Evolutionary conservation across 1,139 yeast genomes (phyloP).

Genomic region (Zygoascus meyerae): DNA sequence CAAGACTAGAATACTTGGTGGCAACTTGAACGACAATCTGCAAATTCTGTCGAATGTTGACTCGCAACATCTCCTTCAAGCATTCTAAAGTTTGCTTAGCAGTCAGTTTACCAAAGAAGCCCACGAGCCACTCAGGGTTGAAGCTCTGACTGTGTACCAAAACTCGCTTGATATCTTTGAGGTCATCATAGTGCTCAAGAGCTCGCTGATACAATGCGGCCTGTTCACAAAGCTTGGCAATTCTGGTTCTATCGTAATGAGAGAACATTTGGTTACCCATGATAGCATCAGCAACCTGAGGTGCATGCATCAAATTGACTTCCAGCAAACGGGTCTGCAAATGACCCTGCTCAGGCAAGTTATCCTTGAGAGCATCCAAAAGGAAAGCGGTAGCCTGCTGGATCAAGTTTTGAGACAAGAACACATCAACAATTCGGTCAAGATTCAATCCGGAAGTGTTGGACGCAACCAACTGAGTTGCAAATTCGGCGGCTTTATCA

Average conservation of each 20-base stretch:
- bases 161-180: slow-evolving; percentile 92
- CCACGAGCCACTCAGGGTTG: slow-evolving; percentile 90
- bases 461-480: slow-evolving; percentile 69
- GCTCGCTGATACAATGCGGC: slow-evolving; percentile 94
- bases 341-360: slow-evolving; percentile 92
- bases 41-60: slow-evolving; percentile 78
- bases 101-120: slow-evolving; percentile 87
- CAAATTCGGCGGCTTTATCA: slow-evolving; percentile 98
- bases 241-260: slow-evolving; percentile 89
- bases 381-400: slow-evolving; percentile 99
- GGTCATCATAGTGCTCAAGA: slow-evolving; percentile 88
- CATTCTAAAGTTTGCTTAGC: slow-evolving; percentile 91
- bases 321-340: slow-evolving; percentile 92
- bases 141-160: slow-evolving; percentile 80
- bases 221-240: slow-evolving; percentile 89
- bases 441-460: slow-evolving; percentile 63
- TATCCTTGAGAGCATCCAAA: slow-evolving; percentile 90
- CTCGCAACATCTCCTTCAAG: slow-evolving; percentile 75
- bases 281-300: slow-evolving; percentile 99
- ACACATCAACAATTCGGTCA: slow-evolving; percentile 87
- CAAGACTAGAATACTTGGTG: slow-evolving; percentile 88
- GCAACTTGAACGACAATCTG: slow-evolving; percentile 96
- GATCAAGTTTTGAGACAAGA: slow-evolving; percentile 87
- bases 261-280: slow-evolving; percentile 93
- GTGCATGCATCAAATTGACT: slow-evolving; percentile 89